These are phyloP conservation scores for Aquanectria penicillioides DNA, from an alignment of 2,329 filamentous ascomycete genomes.

Conservation along the genomic window DNA sequence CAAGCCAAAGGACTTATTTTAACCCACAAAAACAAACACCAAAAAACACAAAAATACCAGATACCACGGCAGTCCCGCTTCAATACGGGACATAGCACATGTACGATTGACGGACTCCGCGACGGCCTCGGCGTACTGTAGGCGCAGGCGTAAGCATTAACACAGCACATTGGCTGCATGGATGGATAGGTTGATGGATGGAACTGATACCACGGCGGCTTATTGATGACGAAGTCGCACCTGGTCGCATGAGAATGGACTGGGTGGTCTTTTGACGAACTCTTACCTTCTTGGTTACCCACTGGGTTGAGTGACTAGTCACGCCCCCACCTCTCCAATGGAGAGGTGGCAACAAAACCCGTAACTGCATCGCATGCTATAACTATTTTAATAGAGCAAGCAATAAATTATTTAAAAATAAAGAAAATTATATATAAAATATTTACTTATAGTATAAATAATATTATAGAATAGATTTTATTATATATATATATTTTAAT, in stretches of 20 bases:
- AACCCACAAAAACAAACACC: constrained; percentile 24
- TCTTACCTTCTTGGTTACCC: constrained; percentile 18
- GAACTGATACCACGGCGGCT: constrained; percentile 34
- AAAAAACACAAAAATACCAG: constrained; percentile 12
- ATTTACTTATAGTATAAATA: too few relatives aligned
- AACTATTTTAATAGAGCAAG: too few relatives aligned
- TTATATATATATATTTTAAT: too few relatives aligned
- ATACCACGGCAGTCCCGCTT: constrained; percentile 19
- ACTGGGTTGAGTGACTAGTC: too few relatives aligned
- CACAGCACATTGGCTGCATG: constrained; percentile 29
- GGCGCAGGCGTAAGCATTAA: constrained; percentile 36
- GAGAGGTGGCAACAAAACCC: too few relatives aligned
- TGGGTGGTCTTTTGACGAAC: constrained; percentile 19
- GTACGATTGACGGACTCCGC: constrained; percentile 40
- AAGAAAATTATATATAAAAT: too few relatives aligned
- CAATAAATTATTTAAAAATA: too few relatives aligned
- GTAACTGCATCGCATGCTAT: too few relatives aligned
- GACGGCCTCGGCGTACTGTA: constrained; percentile 23
- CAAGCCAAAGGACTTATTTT: constrained; percentile 23
- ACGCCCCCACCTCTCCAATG: too few relatives aligned
- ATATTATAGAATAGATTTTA: too few relatives aligned
- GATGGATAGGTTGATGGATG: constrained; percentile 31
- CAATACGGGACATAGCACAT: constrained; percentile 11
- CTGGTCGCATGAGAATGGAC: constrained; percentile 16
- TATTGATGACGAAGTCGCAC: constrained; percentile 25